phyloP scores from a whole-genome alignment of 2,329 filamentous ascomycete species.

The Botrytis fragariae region DNA sequence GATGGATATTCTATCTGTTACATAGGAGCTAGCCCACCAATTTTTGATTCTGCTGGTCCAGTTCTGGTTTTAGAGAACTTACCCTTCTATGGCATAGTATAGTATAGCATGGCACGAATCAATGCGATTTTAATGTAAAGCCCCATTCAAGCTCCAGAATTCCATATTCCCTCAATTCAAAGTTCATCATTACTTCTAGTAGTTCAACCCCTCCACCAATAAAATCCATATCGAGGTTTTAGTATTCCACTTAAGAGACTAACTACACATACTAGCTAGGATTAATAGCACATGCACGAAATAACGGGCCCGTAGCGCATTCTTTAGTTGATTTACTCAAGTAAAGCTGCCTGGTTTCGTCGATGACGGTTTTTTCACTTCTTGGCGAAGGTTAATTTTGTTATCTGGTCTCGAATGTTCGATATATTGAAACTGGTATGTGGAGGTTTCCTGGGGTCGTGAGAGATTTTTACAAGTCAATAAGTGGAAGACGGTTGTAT shows the following conservation, averaged over 20 bases:
- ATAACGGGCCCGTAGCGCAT: neutral
- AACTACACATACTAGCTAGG: neutral
- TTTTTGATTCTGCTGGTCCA: neutral
- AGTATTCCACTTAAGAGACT: neutral
- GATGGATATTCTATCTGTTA: neutral
- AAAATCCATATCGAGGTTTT: neutral
- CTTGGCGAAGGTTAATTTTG: neutral
- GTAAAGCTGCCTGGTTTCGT: neutral
- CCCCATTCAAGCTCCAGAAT: neutral
- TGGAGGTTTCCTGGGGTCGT: neutral
- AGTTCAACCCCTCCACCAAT: neutral
- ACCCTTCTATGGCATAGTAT: neutral
- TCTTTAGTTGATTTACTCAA: neutral
- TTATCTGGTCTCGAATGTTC: neutral
- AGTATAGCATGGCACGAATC: neutral
- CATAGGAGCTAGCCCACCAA: neutral
- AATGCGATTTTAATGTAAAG: neutral
- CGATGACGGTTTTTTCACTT: neutral
- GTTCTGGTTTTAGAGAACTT: neutral
- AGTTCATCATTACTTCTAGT: neutral
- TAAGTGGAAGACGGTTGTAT: accelerated
- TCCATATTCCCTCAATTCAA: neutral
- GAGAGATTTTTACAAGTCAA: neutral
- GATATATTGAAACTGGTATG: neutral
- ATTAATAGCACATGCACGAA: neutral